Base-by-base conservation (phyloP, 2,329 filamentous ascomycete genomes). In the Pseudopithomyces maydicus region DNA sequence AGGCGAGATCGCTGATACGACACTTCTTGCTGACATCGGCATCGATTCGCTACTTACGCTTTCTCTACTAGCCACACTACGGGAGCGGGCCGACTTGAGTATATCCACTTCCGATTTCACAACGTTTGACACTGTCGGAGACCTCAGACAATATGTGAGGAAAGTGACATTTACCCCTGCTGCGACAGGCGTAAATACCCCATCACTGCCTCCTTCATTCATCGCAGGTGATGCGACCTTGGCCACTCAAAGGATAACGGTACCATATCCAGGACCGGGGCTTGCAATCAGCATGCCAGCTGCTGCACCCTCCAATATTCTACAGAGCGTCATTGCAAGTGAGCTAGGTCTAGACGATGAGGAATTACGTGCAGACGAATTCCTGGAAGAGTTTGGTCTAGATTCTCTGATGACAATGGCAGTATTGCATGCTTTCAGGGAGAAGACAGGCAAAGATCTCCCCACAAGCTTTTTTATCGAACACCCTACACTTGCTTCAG, bases 111-210 rank as follows among this genome's bases (percentile, higher is more conserved):
- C 80, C 59, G 84, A 89, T 55, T 80, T 90, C 49, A 80, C 83
- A 12, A 80, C 82, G 62, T 87, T 88, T 69, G 80, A 84, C 7
- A 85, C 84, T 2, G 84, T 90, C 45, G 84, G 85, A 64, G 85
- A 88, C 59, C 85, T 90, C 14, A 38, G 35, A 15, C 35, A 15
- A n/a, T 38, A 32, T 19, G 26, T 29, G 22, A 19, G 29, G 11
- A 29, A 32, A 47, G 44, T 29, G 11, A 19, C 44, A 29, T 29
- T 29, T 26, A 23, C 44, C 15, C 20, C 44, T 32, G 19, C 7
- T 22, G 20, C 44, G 17, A 47, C 35, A 38, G 35, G 35, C 6
- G 35, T 15, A n/a, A 38, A 38, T n/a, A 38, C 35, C 5, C 35
- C 35, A 5, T 11, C 35, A 11, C 14, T 38, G 5, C 6, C 17